Percentiles rank a stretch among this genome's conserved stretches.
Evolutionary conservation across 148 eudicot genomes (phyloP).

Genomic region (Suaeda aralocaspica): DNA sequence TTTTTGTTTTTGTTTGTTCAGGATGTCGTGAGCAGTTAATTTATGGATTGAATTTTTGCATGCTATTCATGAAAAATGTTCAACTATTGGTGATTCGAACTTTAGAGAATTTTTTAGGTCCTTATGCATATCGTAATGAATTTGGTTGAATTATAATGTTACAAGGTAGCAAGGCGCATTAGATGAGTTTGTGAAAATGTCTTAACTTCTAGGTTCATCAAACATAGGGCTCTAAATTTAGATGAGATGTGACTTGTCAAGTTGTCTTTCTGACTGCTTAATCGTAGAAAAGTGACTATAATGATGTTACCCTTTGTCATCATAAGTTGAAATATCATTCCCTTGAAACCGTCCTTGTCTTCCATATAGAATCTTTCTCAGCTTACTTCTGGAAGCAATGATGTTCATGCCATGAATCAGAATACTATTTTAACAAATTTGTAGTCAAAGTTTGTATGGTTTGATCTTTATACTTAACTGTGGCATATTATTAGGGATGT

Average conservation of each 20-base stretch:
- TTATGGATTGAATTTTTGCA: too few relatives aligned
- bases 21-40: neutral
- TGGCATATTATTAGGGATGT: too few relatives aligned
- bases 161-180: too few relatives aligned
- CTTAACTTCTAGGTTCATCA: too few relatives aligned
- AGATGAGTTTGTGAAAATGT: too few relatives aligned
- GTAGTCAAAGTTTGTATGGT: too few relatives aligned
- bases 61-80: too few relatives aligned
- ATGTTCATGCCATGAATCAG: neutral
- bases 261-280: neutral
- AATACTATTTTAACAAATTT: too few relatives aligned
- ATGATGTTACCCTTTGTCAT: too few relatives aligned
- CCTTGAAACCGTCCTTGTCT: neutral
- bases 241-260: neutral
- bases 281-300: neutral
- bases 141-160: too few relatives aligned
- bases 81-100: neutral
- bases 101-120: neutral
- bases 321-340: too few relatives aligned
- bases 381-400: neutral
- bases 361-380: neutral
- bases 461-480: too few relatives aligned
- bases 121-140: neutral
- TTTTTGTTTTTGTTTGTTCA: neutral
- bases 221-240: neutral